Percentiles rank a stretch among this genome's conserved stretches.
Evolutionary conservation across 2,329 filamentous ascomycete genomes (phyloP).

Genomic region (Biscogniauxia marginata): DNA sequence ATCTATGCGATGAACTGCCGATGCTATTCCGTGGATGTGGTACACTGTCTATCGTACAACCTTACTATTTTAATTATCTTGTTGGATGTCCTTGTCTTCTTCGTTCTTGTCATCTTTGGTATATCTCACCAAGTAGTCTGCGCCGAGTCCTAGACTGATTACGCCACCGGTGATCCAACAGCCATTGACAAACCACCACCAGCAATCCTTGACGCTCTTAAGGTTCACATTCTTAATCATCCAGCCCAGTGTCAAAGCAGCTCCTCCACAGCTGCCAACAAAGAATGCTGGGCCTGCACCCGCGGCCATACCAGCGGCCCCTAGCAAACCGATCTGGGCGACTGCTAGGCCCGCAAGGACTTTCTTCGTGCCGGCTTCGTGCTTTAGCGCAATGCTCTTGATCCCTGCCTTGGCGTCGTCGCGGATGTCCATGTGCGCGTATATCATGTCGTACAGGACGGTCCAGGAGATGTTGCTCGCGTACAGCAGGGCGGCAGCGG

Average conservation of each 20-base stretch:
- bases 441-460: slow-evolving; percentile 87
- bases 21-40: neutral
- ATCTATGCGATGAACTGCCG: neutral
- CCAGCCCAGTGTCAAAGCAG: slow-evolving; percentile 56
- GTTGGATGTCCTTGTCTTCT: neutral
- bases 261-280: slow-evolving; percentile 64
- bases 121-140: slow-evolving; percentile 58
- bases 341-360: slow-evolving; percentile 70
- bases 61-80: slow-evolving; percentile 1
- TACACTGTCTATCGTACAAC: neutral
- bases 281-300: slow-evolving; percentile 71
- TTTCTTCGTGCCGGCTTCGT: slow-evolving; percentile 73
- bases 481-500: slow-evolving; percentile 69
- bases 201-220: slow-evolving; percentile 65
- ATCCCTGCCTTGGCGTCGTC: slow-evolving; percentile 85
- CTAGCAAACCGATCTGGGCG: slow-evolving; percentile 67
- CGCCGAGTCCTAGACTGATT: slow-evolving; percentile 57
- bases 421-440: slow-evolving; percentile 87
- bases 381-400: slow-evolving; percentile 81
- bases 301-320: slow-evolving; percentile 64
- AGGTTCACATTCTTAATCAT: slow-evolving; percentile 69
- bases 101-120: slow-evolving; percentile 27
- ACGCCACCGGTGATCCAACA: slow-evolving; percentile 67
- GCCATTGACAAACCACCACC: slow-evolving; percentile 76
- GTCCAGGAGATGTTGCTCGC: slow-evolving; percentile 82